Percentiles rank a stretch among this genome's conserved stretches.
Conservation (phyloP, 108 stramenopile species). For the Asterionellopsis glacialis region DNA sequence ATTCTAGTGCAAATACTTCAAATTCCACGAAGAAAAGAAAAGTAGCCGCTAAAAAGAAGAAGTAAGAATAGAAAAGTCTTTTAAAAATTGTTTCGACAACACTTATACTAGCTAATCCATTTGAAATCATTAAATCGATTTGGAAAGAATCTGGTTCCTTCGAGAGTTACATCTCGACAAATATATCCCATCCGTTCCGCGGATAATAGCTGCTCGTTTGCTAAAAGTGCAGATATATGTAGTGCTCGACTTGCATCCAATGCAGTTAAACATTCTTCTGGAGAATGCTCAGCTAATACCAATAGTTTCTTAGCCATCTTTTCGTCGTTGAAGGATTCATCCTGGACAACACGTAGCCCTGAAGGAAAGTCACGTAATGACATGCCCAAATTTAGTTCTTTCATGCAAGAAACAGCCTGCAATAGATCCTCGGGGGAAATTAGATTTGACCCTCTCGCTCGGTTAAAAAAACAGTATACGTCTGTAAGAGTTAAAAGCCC, state of each 20-base stretch:
- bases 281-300: not conserved
- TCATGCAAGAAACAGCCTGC: constrained; percentile 64
- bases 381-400: constrained; percentile 70
- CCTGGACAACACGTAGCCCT: constrained; percentile 87
- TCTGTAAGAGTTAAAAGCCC: constrained; percentile 83
- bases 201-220: constrained; percentile 74
- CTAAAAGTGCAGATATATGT: constrained; percentile 70
- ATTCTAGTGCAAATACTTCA: not conserved
- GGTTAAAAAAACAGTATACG: constrained; percentile 87
- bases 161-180: constrained; percentile 81
- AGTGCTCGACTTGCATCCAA: constrained; percentile 55
- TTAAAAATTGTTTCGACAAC: not conserved
- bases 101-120: not conserved
- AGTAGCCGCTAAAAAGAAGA: not conserved
- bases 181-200: constrained; percentile 75
- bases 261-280: constrained; percentile 26
- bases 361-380: constrained; percentile 72
- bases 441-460: constrained; percentile 93
- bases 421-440: constrained; percentile 94
- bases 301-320: constrained; percentile 49
- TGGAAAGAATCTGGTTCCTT: constrained; percentile 78
- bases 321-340: constrained; percentile 51
- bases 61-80: not conserved
- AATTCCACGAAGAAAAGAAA: not conserved
- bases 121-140: constrained; percentile 49